A percentile compares a stretch with the other conserved stretches of the same genome.
phyloP scores from a whole-genome alignment of 2,329 filamentous ascomycete genomes.

The Botrytis squamosa region DNA sequence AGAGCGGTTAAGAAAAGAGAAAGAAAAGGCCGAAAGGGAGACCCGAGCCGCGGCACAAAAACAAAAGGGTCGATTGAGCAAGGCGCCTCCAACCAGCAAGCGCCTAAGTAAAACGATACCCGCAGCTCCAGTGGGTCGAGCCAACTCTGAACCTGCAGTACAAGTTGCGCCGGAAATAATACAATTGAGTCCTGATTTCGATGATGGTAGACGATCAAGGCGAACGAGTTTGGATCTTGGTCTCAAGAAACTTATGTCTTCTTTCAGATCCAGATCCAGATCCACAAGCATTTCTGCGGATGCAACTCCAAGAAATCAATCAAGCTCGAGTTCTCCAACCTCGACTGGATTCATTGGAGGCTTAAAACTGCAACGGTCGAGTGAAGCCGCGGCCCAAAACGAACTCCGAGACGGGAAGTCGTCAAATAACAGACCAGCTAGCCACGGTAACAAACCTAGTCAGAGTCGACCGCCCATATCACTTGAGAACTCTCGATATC shows the following conservation, averaged over 20 bases:
- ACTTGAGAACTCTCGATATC: conserved; percentile 15
- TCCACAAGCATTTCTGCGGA: conserved; percentile 16
- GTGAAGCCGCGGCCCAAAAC: conserved; percentile 30
- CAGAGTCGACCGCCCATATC: conserved; percentile 19
- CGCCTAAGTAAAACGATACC: conserved; percentile 2
- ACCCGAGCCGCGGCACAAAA: conserved; percentile 27
- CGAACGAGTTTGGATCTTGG: conserved; percentile 32
- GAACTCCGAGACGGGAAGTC: conserved; percentile 11
- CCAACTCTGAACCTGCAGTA: neutral
- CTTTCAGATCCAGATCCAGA: conserved; percentile 20
- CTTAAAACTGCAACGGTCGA: conserved; percentile 35
- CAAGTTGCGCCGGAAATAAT: conserved; percentile 4
- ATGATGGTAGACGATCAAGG: conserved; percentile 23
- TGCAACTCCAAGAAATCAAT: neutral
- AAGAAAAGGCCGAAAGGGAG: conserved; percentile 43
- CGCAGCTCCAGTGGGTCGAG: conserved; percentile 2
- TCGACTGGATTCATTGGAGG: conserved; percentile 36
- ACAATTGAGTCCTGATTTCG: neutral
- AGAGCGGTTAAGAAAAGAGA: conserved; percentile 42
- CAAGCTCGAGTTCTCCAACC: conserved; percentile 11
- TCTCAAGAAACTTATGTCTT: conserved; percentile 28
- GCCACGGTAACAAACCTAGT: neutral
- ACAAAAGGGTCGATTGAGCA: conserved; percentile 35
- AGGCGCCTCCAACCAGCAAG: conserved; percentile 34
- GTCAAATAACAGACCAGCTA: neutral